Evolutionary conservation across 305 asterid species (phyloP), one percentile per base, ranked within the genome.

Genomic region (Andrographis paniculata): DNA sequence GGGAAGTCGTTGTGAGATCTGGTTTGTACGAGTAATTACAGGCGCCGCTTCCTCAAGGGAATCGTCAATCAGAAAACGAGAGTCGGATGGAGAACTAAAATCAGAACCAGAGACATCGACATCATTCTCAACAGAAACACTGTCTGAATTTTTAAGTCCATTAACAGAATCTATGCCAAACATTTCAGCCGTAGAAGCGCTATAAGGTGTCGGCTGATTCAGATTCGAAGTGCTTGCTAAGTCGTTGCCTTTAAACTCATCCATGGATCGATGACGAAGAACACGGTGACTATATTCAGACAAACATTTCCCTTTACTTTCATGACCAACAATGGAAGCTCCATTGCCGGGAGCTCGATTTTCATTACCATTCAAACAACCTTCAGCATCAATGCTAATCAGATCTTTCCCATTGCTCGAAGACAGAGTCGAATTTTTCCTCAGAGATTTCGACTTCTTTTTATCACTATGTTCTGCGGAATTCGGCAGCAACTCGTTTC

Each of bases 1-100:
- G 6, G 71, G 77, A 51, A 75, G 75, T 53, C 84, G 71, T 71
- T 69, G 92, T 91, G 79, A 73, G 56, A 81, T 55, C 97, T 87
- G 62, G 51, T 45, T 72, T 63, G 48, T 76, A 91, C 42, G 67
- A 36, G n/a, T n/a, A 63, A 65, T 73, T 36, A 78, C 56, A 71
- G 86, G 65, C 42, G 69, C 45, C 50, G 17, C 55, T 55, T 69
- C 87, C 30, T 50, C 73, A 37, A 45, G 47, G 43, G 48, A 46
- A 59, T 71, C 76, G 40, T 61, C 66, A 56, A 79, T 73, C 20
- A 21, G 61, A 27, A 62, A 42, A 52, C 53, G 70, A 28, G 45
- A 55, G 48, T 67, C 76, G 33, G 87, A 75, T 15, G 62, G 48
- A 41, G 77, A 60, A 54, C 71, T 60, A 58, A 76, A 69, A 66